Evolutionary conservation across 2,329 filamentous ascomycete genomes (phyloP).

Genomic region (Ophiostoma ips): DNA sequence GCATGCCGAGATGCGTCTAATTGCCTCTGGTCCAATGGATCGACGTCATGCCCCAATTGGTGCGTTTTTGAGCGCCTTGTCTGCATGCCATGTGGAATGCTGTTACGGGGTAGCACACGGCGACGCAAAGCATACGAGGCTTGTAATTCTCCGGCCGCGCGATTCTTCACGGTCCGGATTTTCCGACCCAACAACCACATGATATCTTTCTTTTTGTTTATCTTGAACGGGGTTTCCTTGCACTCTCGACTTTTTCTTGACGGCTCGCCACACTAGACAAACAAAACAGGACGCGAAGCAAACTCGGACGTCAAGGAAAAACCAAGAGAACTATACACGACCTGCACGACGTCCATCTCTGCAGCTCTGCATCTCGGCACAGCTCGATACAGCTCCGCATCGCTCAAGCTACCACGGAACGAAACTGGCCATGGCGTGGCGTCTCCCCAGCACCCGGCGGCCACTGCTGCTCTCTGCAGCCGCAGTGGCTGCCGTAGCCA

Average conservation of each 20-base stretch:
- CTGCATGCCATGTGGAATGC: neutral
- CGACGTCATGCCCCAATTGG: slow-evolving; percentile 1
- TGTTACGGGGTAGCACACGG: neutral
- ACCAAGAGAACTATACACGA: too few relatives aligned
- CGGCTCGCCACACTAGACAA: too few relatives aligned
- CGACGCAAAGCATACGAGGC: neutral
- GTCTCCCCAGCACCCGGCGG: slow-evolving; percentile 2
- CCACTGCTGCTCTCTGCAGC: slow-evolving; percentile 6
- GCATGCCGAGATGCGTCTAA: neutral
- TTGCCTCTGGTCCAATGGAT: neutral
- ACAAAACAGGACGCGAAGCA: too few relatives aligned
- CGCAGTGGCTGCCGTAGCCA: slow-evolving; percentile 5
- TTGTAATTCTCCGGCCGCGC: neutral
- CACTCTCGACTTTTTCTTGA: neutral
- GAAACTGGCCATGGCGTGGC: slow-evolving; percentile 4
- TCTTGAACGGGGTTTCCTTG: neutral
- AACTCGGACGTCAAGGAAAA: too few relatives aligned
- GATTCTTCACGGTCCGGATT: neutral
- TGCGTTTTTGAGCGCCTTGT: neutral
- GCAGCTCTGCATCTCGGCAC: neutral
- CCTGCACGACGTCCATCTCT: neutral
- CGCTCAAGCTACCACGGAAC: neutral
- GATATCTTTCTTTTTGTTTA: neutral
- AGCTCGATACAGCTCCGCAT: neutral
- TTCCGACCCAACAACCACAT: neutral